Percentiles rank a stretch among this genome's conserved stretches.
These are phyloP conservation scores for Puccinellia tenuiflora DNA, from an alignment of 176 grass and related monocot genomes.

Conservation along the genomic window DNA sequence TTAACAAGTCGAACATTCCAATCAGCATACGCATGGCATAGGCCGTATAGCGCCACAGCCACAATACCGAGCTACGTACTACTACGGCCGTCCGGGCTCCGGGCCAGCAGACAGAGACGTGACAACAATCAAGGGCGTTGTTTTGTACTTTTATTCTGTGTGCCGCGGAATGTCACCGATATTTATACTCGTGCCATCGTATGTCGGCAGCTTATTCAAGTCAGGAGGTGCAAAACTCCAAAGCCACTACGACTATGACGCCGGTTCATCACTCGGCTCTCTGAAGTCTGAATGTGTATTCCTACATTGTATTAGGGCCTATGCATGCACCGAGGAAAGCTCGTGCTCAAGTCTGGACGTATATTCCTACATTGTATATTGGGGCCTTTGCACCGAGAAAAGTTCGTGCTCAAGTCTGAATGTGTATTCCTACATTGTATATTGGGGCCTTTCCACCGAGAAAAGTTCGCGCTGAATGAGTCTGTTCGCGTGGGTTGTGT, in stretches of 20 bases:
- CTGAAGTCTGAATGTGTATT: background rate
- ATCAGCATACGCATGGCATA: background rate
- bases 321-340: too few species aligned
- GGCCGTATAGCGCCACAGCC: background rate
- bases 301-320: background rate
- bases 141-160: background rate
- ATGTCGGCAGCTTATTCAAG: slow-evolving; percentile 22
- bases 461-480: too few species aligned
- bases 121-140: background rate
- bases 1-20: slow-evolving; percentile 20
- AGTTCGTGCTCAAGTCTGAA: too few species aligned
- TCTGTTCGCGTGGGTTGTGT: too few species aligned
- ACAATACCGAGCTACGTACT: background rate
- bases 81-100: background rate
- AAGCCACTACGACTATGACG: background rate
- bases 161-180: background rate
- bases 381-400: too few species aligned
- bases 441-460: too few species aligned
- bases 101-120: slow-evolving; percentile 13
- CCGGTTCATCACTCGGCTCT: background rate
- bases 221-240: background rate
- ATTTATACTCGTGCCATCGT: background rate
- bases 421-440: background rate
- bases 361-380: background rate
- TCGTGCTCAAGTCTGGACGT: too few species aligned